Evolutionary conservation across 108 stramenopile species (phyloP).

Genomic region (Conticribra weissflogii): DNA sequence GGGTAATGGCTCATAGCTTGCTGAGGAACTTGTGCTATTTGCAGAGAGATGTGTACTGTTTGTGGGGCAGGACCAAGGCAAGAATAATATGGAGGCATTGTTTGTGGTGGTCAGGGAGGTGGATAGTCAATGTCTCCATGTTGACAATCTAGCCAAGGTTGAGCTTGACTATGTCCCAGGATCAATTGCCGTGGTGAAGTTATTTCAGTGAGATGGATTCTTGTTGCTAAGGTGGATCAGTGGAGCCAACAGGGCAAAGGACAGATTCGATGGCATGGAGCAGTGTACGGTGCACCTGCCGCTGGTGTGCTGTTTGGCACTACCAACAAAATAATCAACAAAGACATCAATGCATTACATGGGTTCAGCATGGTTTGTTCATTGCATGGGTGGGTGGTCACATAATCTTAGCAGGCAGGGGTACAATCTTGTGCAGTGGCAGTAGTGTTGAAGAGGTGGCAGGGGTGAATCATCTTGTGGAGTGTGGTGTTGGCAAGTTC

Average conservation of each 20-base stretch:
- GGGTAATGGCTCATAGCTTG: background rate
- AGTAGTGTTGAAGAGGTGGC: background rate
- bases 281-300: background rate
- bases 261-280: constrained; percentile 45
- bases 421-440: background rate
- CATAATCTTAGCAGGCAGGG: background rate
- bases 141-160: background rate
- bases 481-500: constrained; percentile 19
- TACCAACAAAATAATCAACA: constrained; percentile 48
- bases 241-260: background rate
- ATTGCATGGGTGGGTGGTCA: background rate
- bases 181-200: background rate
- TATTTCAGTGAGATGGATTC: background rate
- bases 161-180: background rate
- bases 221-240: background rate
- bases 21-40: background rate
- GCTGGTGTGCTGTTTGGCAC: constrained; percentile 16
- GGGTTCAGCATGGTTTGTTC: too few relatives aligned
- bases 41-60: background rate
- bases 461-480: too few relatives aligned
- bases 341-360: constrained; percentile 38
- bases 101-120: background rate
- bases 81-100: background rate
- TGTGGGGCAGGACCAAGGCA: background rate
- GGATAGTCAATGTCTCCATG: constrained; percentile 3